Percentiles rank a stretch among this genome's conserved stretches.
These are phyloP conservation scores for Salix udensis DNA, from an alignment of 345 rosid genomes.

Conservation along the genomic window DNA sequence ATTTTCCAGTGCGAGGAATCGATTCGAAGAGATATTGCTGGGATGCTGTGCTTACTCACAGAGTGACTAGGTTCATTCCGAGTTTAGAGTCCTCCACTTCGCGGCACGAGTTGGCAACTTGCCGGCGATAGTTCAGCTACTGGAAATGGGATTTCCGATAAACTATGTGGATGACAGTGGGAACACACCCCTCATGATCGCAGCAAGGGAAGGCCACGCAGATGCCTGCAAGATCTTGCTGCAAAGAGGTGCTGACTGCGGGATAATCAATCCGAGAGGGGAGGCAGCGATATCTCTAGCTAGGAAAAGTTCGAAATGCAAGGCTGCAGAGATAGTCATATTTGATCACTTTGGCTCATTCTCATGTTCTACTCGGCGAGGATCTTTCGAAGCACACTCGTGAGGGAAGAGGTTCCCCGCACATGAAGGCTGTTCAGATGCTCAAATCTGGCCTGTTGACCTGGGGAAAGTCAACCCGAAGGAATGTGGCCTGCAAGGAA, in stretches of 20 bases:
- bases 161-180: slow-evolving; percentile 24
- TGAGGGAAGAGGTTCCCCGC: slow-evolving; percentile 31
- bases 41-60: slow-evolving; percentile 22
- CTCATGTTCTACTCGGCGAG: slow-evolving; percentile 29
- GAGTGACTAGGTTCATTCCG: slow-evolving; percentile 17
- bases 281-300: slow-evolving; percentile 29
- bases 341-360: slow-evolving; percentile 24
- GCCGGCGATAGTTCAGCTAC: slow-evolving; percentile 20
- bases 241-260: slow-evolving; percentile 26
- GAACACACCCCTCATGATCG: slow-evolving; percentile 32
- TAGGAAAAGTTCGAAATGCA: slow-evolving; percentile 23
- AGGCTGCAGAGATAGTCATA: slow-evolving; percentile 29
- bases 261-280: slow-evolving; percentile 10
- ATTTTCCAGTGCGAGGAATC: slow-evolving; percentile 15
- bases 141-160: slow-evolving; percentile 18
- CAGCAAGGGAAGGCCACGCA: slow-evolving; percentile 31
- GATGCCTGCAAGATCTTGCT: slow-evolving; percentile 31
- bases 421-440: slow-evolving; percentile 23
- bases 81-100: slow-evolving; percentile 29
- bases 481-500: slow-evolving; percentile 32
- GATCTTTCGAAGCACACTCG: slow-evolving; percentile 32
- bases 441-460: slow-evolving; percentile 24
- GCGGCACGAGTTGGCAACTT: slow-evolving; percentile 26
- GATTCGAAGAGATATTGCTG: slow-evolving; percentile 34
- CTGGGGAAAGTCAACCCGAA: slow-evolving; percentile 31